Evolutionary conservation across 805 yeast species (phyloP), one percentile per base, ranked within the genome.

Genomic region (Spencermartinsiella europaea): DNA sequence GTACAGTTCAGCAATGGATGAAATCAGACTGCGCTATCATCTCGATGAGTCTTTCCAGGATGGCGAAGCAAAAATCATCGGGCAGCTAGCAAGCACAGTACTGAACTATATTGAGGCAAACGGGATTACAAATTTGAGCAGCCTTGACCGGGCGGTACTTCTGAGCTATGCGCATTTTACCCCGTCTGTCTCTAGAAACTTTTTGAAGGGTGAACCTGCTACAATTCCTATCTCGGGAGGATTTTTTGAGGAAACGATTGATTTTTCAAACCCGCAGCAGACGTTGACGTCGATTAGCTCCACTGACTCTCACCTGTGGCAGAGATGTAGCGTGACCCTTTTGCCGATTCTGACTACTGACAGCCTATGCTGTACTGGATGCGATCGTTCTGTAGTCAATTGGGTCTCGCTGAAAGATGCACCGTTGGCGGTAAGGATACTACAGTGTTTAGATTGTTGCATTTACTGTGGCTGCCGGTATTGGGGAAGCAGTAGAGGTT

Each of bases 311-410:
- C 65, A 62, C 25, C 19, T 38, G 2, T 67, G 72, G 72, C 49
- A 51, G 21, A 55, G 72, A 25, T 67, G 72, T 47, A 46, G 63
- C 14, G 37, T 62, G 12, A 65, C 70, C 1, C 43, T 67, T 34
- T 45, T 65, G 33, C 72, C 72, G 2, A 34, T 67, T 16, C 51
- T 56, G 38, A 47, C 50, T 21, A 50, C 58, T 10, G 52, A 56
- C 19, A 45, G 49, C n/a, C 47, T 50, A 38, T 48, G 58, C 2
- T 66, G 66, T 50, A 34, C 40, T 16, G 61, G 61, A 15, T 66
- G 68, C 50, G 48, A 47, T 12, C 22, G 61, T 20, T 52, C 55
- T 38, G 47, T 58, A 15, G 28, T 54, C 3, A 37, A 34, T 21
- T 35, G 42, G 31, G 10, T 46, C 19, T 42, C 48, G 4, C 34